A percentile compares a stretch with the other conserved stretches of the same genome.
Evolutionary conservation across 129 eudicot genomes (phyloP).

Genomic region (Lactuca sativa): DNA sequence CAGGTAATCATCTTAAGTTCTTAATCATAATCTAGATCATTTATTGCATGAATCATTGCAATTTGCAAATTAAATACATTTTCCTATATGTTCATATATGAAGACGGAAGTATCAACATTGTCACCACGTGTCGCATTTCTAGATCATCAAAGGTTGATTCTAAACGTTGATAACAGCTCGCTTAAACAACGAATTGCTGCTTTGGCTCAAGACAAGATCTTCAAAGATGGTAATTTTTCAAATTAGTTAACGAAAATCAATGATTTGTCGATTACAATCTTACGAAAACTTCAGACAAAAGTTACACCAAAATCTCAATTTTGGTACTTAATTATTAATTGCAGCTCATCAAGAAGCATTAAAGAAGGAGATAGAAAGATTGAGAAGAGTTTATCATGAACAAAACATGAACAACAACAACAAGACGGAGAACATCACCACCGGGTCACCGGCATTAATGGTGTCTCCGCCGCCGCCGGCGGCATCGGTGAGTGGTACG

Average conservation of each 20-base stretch:
- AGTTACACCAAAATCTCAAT: background rate
- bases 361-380: constrained; percentile 35
- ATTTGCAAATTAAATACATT: too few species aligned
- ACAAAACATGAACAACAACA: constrained; percentile 31
- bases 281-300: background rate
- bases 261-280: background rate
- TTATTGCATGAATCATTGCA: background rate
- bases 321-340: background rate
- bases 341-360: constrained; percentile 43
- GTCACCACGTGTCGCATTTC: constrained; percentile 87
- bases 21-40: background rate
- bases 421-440: constrained; percentile 13
- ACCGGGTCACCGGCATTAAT: constrained; percentile 12
- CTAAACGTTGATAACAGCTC: constrained; percentile 88
- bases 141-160: constrained; percentile 84
- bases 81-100: background rate
- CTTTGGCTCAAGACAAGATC: constrained; percentile 84
- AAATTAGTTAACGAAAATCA: background rate
- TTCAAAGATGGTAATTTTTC: constrained; percentile 65
- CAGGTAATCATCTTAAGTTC: constrained; percentile 38
- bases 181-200: constrained; percentile 84
- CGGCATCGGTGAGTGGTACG: constrained; percentile 22
- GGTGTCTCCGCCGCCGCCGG: constrained; percentile 13
- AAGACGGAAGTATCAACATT: constrained; percentile 86
- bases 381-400: constrained; percentile 33